Percentiles rank a stretch among this genome's conserved stretches.
These are phyloP conservation scores for Pyricularia pennisetigena DNA, from an alignment of 2,329 filamentous ascomycete genomes.

Conservation along the genomic window DNA sequence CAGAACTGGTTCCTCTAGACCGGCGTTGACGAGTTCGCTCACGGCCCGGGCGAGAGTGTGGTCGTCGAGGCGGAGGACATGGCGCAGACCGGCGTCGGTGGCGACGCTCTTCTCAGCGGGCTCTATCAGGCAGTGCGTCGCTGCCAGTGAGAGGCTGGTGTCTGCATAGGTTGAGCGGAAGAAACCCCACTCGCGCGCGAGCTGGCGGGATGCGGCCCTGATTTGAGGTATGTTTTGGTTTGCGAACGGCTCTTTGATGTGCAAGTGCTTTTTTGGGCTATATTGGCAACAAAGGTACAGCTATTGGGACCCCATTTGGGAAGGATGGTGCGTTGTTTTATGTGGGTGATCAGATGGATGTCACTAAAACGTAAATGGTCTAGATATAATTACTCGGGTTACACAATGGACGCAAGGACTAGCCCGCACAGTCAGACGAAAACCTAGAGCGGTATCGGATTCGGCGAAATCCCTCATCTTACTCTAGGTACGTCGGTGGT, in stretches of 20 bases:
- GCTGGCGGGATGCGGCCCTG: slow-evolving; percentile 14
- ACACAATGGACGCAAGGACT: not conserved
- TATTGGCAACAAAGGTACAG: not conserved
- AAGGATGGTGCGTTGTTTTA: not conserved
- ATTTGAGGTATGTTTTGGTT: slow-evolving; percentile 9
- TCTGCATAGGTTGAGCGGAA: slow-evolving; percentile 12
- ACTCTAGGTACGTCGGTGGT: not conserved
- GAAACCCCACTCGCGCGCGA: slow-evolving; percentile 18
- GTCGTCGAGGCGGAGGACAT: slow-evolving; percentile 7
- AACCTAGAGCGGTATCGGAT: not conserved
- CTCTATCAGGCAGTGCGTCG: slow-evolving; percentile 16
- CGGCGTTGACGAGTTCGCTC: not conserved
- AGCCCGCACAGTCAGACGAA: not conserved
- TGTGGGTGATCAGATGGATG: not conserved
- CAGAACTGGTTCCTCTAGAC: not conserved
- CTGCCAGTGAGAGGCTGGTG: slow-evolving; percentile 12
- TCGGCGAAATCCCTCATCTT: not conserved
- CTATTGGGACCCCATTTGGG: not conserved
- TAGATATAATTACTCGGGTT: not conserved
- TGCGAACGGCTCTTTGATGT: not conserved
- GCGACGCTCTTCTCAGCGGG: slow-evolving; percentile 11
- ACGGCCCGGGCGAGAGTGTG: not conserved
- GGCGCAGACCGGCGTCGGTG: slow-evolving; percentile 10
- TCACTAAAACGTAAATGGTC: not conserved
- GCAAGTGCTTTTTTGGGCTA: not conserved